These are phyloP conservation scores for Allium cepa DNA, from an alignment of 106 monocot genomes.

Conservation along the genomic window DNA sequence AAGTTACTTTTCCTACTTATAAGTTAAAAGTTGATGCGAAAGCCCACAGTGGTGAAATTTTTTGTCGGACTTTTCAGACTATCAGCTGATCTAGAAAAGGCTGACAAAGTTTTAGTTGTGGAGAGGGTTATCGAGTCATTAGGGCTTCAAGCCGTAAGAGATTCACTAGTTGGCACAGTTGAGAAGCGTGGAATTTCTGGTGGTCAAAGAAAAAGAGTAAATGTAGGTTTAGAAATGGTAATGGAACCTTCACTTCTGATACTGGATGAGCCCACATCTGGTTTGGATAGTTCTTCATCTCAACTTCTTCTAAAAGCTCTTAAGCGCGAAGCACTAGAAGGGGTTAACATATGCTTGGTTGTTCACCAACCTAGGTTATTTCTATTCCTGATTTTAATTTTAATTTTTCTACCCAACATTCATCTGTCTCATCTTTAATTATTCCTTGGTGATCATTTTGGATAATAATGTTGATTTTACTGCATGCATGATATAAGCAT, in stretches of 20 bases:
- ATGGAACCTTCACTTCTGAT: slow-evolving; percentile 89
- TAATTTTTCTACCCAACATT: background rate
- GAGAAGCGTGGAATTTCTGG: slow-evolving; percentile 95
- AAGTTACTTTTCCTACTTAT: no score
- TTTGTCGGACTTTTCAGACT: slow-evolving; percentile 26
- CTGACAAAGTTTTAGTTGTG: slow-evolving; percentile 82
- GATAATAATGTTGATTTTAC: no score
- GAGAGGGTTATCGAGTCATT: slow-evolving; percentile 88
- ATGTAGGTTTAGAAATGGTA: slow-evolving; percentile 94
- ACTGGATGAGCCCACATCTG: slow-evolving; percentile 91
- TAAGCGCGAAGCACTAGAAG: slow-evolving; percentile 84
- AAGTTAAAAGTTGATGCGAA: no score
- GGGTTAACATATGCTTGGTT: slow-evolving; percentile 80
- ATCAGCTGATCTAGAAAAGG: slow-evolving; percentile 52
- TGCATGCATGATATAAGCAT: no score
- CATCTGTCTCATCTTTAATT: no score
- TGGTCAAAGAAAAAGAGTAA: slow-evolving; percentile 90
- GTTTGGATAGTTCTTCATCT: slow-evolving; percentile 88
- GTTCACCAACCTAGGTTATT: slow-evolving; percentile 90
- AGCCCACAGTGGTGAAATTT: no score
- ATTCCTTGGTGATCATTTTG: no score
- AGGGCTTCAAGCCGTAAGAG: slow-evolving; percentile 59
- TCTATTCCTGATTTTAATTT: background rate
- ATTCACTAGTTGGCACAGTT: slow-evolving; percentile 90
- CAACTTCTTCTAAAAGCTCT: slow-evolving; percentile 80